These are phyloP conservation scores for Phytophthora sp. DNA, from an alignment of 352 stramenopile species.

Conservation along the genomic window DNA sequence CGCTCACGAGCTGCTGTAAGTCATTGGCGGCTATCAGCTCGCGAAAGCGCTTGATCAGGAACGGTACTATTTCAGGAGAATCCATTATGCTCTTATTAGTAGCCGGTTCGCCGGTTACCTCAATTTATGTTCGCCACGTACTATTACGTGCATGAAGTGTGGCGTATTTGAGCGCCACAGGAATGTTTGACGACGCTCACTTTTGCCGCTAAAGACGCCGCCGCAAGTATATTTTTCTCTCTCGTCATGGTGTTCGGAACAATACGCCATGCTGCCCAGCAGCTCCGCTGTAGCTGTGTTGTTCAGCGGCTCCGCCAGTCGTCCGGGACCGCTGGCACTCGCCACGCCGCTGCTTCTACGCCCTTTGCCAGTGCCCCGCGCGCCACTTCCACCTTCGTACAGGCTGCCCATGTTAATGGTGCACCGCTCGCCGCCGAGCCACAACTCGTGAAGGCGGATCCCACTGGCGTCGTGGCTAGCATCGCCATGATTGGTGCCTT, in stretches of 20 bases:
- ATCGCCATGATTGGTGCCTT: slow-evolving; percentile 74
- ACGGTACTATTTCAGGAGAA: too few relatives aligned
- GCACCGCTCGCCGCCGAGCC: slow-evolving; percentile 15
- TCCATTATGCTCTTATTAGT: too few relatives aligned
- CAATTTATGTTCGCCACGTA: neutral
- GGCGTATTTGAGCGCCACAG: slow-evolving; percentile 19
- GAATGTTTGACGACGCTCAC: slow-evolving; percentile 19
- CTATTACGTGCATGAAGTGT: neutral
- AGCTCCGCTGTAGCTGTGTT: slow-evolving; percentile 40
- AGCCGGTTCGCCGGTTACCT: too few relatives aligned
- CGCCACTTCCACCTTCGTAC: slow-evolving; percentile 7
- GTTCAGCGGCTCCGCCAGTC: slow-evolving; percentile 34
- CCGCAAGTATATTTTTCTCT: neutral
- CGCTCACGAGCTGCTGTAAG: slow-evolving; percentile 50
- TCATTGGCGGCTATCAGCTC: slow-evolving; percentile 41
- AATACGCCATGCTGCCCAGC: slow-evolving; percentile 36
- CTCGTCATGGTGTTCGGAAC: slow-evolving; percentile 36
- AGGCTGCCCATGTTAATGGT: slow-evolving; percentile 17
- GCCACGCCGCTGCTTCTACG: slow-evolving; percentile 5
- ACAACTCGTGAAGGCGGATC: slow-evolving; percentile 51
- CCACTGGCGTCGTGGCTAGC: slow-evolving; percentile 68
- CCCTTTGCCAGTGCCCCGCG: slow-evolving; percentile 5
- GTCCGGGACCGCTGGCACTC: slow-evolving; percentile 4
- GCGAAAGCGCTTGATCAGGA: slow-evolving; percentile 55
- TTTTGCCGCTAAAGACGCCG: neutral